These are phyloP conservation scores for Aspergillus sp. DNA, from an alignment of 2,329 filamentous ascomycete genomes.

Conservation along the genomic window DNA sequence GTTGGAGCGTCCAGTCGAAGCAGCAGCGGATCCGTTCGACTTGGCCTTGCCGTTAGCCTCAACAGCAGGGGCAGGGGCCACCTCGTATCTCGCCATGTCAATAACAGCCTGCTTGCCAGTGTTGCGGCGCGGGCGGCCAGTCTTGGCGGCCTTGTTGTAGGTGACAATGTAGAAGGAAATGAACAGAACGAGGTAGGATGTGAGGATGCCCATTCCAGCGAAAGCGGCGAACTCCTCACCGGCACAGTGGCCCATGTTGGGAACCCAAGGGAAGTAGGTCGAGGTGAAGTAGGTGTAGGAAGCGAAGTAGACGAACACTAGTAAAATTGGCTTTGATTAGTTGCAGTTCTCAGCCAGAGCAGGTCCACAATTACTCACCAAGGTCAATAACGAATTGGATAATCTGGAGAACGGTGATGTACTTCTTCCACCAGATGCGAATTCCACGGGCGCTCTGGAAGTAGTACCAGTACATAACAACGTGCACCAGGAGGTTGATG, in stretches of 20 bases:
- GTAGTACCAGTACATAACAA: slow-evolving; percentile 99
- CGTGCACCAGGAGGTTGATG: slow-evolving; percentile 90
- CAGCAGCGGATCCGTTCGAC: slow-evolving; percentile 32
- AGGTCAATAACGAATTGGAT: slow-evolving; percentile 96
- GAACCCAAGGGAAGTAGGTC: slow-evolving; percentile 82
- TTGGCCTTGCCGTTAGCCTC: slow-evolving; percentile 29
- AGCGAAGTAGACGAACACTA: slow-evolving; percentile 96
- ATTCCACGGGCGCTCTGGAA: slow-evolving; percentile 97
- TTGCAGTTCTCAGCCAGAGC: not conserved
- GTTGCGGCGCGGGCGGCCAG: slow-evolving; percentile 46
- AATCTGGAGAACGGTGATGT: slow-evolving; percentile 97
- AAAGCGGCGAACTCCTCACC: slow-evolving; percentile 97
- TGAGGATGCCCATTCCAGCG: slow-evolving; percentile 85
- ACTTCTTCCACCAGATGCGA: slow-evolving; percentile 99
- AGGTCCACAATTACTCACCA: slow-evolving; percentile 56
- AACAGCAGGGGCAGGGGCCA: slow-evolving; percentile 42
- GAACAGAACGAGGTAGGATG: slow-evolving; percentile 95
- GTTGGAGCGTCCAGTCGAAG: slow-evolving; percentile 41
- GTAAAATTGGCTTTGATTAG: slow-evolving; percentile 17
- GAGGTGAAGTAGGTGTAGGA: slow-evolving; percentile 98
- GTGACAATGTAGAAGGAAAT: slow-evolving; percentile 98
- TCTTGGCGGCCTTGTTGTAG: slow-evolving; percentile 68
- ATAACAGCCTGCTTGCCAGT: slow-evolving; percentile 83
- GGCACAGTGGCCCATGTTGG: slow-evolving; percentile 81
- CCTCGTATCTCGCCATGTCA: slow-evolving; percentile 75